phyloP scores from a whole-genome alignment of 352 stramenopile species.

The Thalassiosira sp. region DNA sequence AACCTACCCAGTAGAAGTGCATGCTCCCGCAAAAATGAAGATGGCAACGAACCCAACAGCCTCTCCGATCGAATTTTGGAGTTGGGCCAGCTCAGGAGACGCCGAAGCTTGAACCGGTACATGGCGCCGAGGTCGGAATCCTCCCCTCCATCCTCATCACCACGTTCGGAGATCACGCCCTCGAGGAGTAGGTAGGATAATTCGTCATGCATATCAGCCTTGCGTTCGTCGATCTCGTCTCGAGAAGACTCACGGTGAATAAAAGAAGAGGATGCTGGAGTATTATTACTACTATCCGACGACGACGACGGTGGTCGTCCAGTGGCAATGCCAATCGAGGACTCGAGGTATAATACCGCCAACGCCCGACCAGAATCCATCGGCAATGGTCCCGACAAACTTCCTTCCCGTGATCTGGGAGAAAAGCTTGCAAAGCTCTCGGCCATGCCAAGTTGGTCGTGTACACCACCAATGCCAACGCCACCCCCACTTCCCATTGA shows the following conservation, averaged over 20 bases:
- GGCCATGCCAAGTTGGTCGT: background rate
- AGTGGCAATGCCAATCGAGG: slow-evolving; percentile 76
- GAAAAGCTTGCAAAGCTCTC: slow-evolving; percentile 18
- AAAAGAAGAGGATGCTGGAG: too few relatives aligned
- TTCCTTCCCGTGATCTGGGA: background rate
- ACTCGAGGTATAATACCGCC: slow-evolving; percentile 76
- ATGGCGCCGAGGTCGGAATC: slow-evolving; percentile 67
- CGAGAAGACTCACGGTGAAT: slow-evolving; percentile 30
- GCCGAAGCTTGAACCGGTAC: slow-evolving; percentile 80
- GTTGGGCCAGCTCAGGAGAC: slow-evolving; percentile 80
- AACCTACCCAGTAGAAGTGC: slow-evolving; percentile 83
- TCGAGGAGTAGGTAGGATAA: slow-evolving; percentile 84
- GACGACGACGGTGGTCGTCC: slow-evolving; percentile 35
- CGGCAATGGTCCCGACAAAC: slow-evolving; percentile 38
- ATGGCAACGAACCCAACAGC: slow-evolving; percentile 77
- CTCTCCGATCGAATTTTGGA: slow-evolving; percentile 78
- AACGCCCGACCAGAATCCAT: slow-evolving; percentile 74
- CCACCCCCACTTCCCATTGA: slow-evolving; percentile 45
- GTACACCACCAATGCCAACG: slow-evolving; percentile 20
- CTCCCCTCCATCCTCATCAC: slow-evolving; percentile 49
- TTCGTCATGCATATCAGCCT: slow-evolving; percentile 83
- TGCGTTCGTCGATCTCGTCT: slow-evolving; percentile 53
- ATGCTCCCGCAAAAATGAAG: slow-evolving; percentile 82
- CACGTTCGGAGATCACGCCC: slow-evolving; percentile 81
- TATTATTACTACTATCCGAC: too few relatives aligned